Evolutionary conservation across 2,329 filamentous ascomycete genomes (phyloP), one percentile per base, ranked within the genome.

Genomic region (Cytospora chrysosperma): DNA sequence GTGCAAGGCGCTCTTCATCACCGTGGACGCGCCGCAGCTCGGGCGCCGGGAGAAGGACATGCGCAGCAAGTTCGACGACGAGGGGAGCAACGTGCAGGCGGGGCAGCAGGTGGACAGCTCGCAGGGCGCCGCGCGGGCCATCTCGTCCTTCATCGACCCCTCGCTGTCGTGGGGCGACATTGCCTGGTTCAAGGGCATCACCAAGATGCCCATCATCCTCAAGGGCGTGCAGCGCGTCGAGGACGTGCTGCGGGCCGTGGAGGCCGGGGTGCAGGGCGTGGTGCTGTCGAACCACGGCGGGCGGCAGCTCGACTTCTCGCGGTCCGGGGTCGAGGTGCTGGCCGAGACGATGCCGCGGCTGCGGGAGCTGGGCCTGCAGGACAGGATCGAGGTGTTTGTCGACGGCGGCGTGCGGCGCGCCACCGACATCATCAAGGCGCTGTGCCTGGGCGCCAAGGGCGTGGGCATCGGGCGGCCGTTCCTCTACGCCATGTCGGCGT

Each of bases 221-320:
- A 99, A 99, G 84, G 95, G 95, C 63, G 91, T 99, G 13, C 95
- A 99, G 81, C 87, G 94, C 27, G 93, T 97, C 59, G 95, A 99
- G 75, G 95, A 99, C 74, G 95, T 97, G 3, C 83, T 98, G 67
- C 86, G 87, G 64, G 95, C 95, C n/a, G 84, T 90, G 68, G 91
- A 96, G 65, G 82, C 81, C 21, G 92, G 92, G 61, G 88, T 95
- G 52, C 88, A 96, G 70, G 95, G 92, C 55, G 92, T 98, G 24
- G 94, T 98, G 8, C 84, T 99, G 13, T 96, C 91, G 57, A 99
- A 99, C 79, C 95, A 99, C 78, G 95, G 95, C 66, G 95, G 95
- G 19, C 86, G 95, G 1, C 95, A 98, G 75, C 87, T 98, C 60
- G 95, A 99, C 72, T 96, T 93, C 68, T 90, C 95, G 0, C 90